These are phyloP conservation scores for Candida lessepsii DNA, from an alignment of 805 yeast species.

Conservation along the genomic window DNA sequence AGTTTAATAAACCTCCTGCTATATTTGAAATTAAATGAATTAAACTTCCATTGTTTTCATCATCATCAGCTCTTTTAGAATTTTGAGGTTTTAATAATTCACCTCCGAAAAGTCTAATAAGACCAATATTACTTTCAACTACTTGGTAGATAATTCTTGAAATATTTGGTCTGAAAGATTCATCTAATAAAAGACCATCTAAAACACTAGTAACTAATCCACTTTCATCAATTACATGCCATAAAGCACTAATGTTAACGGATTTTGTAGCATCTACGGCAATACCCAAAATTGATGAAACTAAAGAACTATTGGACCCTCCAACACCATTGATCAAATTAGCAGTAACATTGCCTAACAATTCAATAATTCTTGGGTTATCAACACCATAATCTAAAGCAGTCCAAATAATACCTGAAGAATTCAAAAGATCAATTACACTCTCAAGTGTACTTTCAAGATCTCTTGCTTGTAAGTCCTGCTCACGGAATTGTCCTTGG, in stretches of 20 bases:
- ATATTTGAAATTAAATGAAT: conserved; percentile 28
- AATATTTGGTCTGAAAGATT: conserved; percentile 29
- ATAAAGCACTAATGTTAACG: conserved; percentile 22
- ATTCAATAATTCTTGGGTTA: conserved; percentile 25
- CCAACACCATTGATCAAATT: conserved; percentile 14
- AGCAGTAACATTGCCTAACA: conserved; percentile 33
- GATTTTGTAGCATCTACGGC: conserved; percentile 3
- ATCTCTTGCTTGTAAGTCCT: conserved; percentile 17
- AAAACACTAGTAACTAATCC: conserved; percentile 34
- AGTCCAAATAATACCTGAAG: conserved; percentile 32
- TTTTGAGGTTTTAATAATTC: conserved; percentile 22
- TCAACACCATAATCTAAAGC: conserved; percentile 37
- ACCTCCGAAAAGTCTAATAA: conserved; percentile 22
- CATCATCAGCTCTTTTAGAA: conserved; percentile 10
- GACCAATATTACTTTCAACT: conserved; percentile 30
- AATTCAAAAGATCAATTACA: conserved; percentile 26
- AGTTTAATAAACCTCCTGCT: conserved; percentile 26
- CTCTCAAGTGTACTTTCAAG: conserved; percentile 22
- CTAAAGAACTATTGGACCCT: conserved; percentile 6
- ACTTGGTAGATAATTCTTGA: conserved; percentile 30
- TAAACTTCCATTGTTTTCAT: conserved; percentile 22
- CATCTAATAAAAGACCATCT: conserved; percentile 40
- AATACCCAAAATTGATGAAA: conserved; percentile 8
- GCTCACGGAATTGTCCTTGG: neutral
- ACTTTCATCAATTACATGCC: conserved; percentile 26